phyloP scores from a whole-genome alignment of 345 rosid species.

The Hypericum androsaemum region DNA sequence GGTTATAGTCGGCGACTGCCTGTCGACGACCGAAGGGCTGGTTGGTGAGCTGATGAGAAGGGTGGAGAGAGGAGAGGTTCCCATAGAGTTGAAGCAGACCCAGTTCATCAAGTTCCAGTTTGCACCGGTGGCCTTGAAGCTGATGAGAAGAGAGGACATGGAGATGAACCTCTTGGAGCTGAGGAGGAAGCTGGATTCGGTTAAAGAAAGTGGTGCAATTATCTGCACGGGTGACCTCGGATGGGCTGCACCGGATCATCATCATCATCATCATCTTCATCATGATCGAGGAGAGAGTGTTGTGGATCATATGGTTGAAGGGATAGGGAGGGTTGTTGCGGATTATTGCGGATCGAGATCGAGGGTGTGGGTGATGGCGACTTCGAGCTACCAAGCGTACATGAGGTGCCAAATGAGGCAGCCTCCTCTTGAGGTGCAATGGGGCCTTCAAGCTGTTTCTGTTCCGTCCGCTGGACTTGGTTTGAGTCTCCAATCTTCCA shows the following conservation, averaged over 20 bases:
- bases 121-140: slow-evolving; percentile 48
- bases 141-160: slow-evolving; percentile 61
- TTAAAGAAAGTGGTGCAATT: slow-evolving; percentile 48
- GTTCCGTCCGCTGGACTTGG: slow-evolving; percentile 76
- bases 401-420: slow-evolving; percentile 73
- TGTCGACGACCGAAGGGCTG: slow-evolving; percentile 44
- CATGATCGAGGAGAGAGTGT: slow-evolving; percentile 27
- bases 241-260: slow-evolving; percentile 59
- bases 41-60: slow-evolving; percentile 45
- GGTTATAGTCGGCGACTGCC: slow-evolving; percentile 66
- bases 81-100: slow-evolving; percentile 45
- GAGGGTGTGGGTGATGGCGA: slow-evolving; percentile 63
- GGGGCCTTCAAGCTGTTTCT: slow-evolving; percentile 79
- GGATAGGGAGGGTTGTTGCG: slow-evolving; percentile 45
- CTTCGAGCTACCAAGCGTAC: slow-evolving; percentile 73
- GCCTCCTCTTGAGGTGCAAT: slow-evolving; percentile 70
- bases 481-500: slow-evolving; percentile 62
- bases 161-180: slow-evolving; percentile 46
- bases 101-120: slow-evolving; percentile 59
- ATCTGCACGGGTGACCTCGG: slow-evolving; percentile 72
- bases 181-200: slow-evolving; percentile 46
- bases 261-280: too few relatives aligned
- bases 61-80: slow-evolving; percentile 67
- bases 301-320: slow-evolving; percentile 53
- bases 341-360: slow-evolving; percentile 27